Percentiles rank a stretch among this genome's conserved stretches.
Conservation (phyloP, 2,329 filamentous ascomycete species). For the Zopfia rhizophila region DNA sequence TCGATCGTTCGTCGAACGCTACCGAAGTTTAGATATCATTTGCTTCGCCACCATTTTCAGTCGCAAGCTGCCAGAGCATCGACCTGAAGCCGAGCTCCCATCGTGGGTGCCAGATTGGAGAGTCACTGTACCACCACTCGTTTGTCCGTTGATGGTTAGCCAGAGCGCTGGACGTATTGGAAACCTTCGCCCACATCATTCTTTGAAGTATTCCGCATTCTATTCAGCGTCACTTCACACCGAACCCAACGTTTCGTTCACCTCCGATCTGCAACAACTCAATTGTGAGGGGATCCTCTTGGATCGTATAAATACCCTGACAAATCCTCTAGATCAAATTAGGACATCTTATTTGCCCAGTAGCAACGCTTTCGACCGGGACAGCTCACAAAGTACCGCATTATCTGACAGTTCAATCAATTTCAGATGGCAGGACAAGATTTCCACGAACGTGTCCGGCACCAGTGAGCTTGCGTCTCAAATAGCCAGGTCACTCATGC, state of each 20-base stretch:
- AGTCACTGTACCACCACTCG: not conserved
- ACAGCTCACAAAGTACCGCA: not conserved
- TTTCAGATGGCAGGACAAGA: too few species aligned
- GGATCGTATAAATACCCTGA: not conserved
- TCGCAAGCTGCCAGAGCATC: not conserved
- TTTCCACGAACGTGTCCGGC: not conserved
- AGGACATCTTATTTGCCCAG: too few species aligned
- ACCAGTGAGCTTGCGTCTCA: too few species aligned
- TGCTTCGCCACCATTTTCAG: not conserved
- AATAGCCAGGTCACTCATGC: too few species aligned
- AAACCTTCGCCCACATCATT: too few species aligned
- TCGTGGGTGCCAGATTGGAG: not conserved
- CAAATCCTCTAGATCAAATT: too few species aligned
- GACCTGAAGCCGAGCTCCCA: not conserved
- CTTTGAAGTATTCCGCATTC: too few species aligned
- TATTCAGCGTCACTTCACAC: too few species aligned
- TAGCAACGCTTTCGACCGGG: not conserved
- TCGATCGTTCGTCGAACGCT: not conserved
- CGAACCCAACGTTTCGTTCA: not conserved
- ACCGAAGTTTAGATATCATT: not conserved
- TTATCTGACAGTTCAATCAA: too few species aligned
- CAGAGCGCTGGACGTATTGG: not conserved
- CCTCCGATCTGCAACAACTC: not conserved
- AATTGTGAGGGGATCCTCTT: not conserved
- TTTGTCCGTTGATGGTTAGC: not conserved